Percentiles rank a stretch among this genome's conserved stretches.
Conservation (phyloP, 2,329 filamentous ascomycete species). For the Diaporthe humulicola region DNA sequence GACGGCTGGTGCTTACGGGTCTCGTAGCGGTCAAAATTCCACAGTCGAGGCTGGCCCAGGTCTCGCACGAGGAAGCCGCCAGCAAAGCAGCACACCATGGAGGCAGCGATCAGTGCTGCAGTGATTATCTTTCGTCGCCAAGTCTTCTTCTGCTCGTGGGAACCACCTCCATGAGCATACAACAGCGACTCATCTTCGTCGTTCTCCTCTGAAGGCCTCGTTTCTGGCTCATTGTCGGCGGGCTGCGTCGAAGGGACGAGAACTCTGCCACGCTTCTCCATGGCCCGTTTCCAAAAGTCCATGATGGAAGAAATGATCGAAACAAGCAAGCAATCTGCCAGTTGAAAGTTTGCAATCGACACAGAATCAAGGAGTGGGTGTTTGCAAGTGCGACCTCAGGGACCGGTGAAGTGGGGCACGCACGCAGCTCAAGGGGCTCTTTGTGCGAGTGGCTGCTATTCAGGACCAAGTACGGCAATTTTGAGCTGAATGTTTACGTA, state of each 20-base stretch:
- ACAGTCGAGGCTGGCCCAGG: not conserved
- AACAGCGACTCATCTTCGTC: slow-evolving; percentile 18
- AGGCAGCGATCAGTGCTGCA: not conserved
- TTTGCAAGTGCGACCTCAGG: not conserved
- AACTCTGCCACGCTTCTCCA: not conserved
- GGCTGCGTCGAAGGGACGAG: not conserved
- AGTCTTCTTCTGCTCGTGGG: not conserved
- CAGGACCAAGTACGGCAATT: not conserved
- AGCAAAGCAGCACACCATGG: slow-evolving; percentile 17
- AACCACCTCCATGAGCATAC: not conserved
- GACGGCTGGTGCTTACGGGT: not conserved
- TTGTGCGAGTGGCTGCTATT: slow-evolving; percentile 7
- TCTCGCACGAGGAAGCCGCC: not conserved
- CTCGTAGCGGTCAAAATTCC: slow-evolving; percentile 15
- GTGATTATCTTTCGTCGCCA: not conserved
- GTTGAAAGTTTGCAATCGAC: not conserved
- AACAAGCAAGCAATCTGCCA: not conserved
- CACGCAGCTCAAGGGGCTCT: not conserved
- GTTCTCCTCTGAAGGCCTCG: not conserved
- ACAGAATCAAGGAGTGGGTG: not conserved
- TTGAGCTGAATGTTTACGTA: not conserved
- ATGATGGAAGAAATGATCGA: not conserved
- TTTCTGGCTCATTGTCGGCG: not conserved
- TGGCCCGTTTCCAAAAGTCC: not conserved
- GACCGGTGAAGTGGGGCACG: not conserved